Base-by-base conservation (phyloP, 2,329 filamentous ascomycete genomes). In the Nemania bipapillata region DNA sequence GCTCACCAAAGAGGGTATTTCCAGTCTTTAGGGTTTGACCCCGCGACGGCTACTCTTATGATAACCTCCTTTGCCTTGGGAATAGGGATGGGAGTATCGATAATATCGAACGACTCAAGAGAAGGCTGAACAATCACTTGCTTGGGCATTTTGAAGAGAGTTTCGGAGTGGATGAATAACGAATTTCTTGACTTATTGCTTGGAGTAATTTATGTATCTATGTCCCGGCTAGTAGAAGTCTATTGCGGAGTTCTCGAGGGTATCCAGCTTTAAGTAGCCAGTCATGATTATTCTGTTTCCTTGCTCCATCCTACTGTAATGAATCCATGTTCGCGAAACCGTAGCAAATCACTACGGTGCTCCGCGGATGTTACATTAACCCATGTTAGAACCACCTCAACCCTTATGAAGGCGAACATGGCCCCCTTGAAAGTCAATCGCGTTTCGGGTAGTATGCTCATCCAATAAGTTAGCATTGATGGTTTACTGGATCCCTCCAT, bases 21-120 rank as follows among this genome's bases (percentile, higher is more conserved):
- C 81, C 81, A 83, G 68, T 83, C 81, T 64, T 83, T 83, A 11
- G 81, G 81, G 66, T 83, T 83, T 8, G 75, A 77, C 8, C 80
- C 81, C 12, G 74, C 74, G 3, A 81, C 79, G 2, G 80, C 69
- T 1, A 82, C 80, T 63, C 79, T 76, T 55, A 82, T 81, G 7
- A 82, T 69, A 11, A 82, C 66, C 30, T 82, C 59, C 49, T 76
- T 71, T 9, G 75, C 72, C 3, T 73, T 72, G 3, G 79, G 77
- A 22, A 70, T 75, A 2, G 79, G 80, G 53, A 81, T 78, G 45
- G 75, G 70, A 15, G 74, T 77, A 62, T 81, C 78, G 58, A 77
- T 72, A 26, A 81, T 77, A n/a, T 79, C 72, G 72, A 80, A 75
- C 28, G 75, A 74, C n/a, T 73, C 70, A 17, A 79, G 75, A n/a